Percentiles rank a stretch among this genome's conserved stretches.
These are phyloP conservation scores for Neocallimastix lanati DNA, from an alignment of 192 early-diverging fungal species.

Conservation along the genomic window DNA sequence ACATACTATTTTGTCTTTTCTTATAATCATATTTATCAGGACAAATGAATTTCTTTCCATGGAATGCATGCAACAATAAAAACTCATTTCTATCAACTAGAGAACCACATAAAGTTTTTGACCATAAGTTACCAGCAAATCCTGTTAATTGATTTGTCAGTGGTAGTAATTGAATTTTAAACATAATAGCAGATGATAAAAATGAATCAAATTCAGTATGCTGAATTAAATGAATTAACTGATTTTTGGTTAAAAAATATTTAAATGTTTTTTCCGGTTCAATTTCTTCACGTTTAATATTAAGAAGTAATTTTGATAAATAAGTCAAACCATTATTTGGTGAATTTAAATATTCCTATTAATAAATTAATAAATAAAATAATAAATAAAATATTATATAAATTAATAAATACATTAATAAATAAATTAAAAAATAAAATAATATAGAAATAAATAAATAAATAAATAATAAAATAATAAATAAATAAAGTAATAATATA, in stretches of 20 bases:
- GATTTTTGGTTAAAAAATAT: conserved; percentile 39
- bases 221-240: conserved; percentile 50
- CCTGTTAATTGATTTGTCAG: conserved; percentile 82
- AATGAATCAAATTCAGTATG: conserved; percentile 70
- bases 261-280: conserved; percentile 1
- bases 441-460: too few relatives aligned
- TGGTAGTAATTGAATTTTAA: conserved; percentile 72
- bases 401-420: too few relatives aligned
- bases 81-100: conserved; percentile 91
- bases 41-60: conserved; percentile 71
- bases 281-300: too few relatives aligned
- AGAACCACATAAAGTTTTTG: conserved; percentile 69
- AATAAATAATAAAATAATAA: too few relatives aligned
- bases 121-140: conserved; percentile 88
- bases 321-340: too few relatives aligned
- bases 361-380: too few relatives aligned
- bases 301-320: too few relatives aligned
- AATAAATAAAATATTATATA: too few relatives aligned
- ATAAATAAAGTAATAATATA: too few relatives aligned
- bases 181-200: conserved; percentile 63
- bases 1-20: conserved; percentile 3
- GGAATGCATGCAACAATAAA: conserved; percentile 89
- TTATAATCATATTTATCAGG: conserved; percentile 51
- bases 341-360: too few relatives aligned
- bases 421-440: too few relatives aligned